Percentiles rank a stretch among this genome's conserved stretches.
Conservation (phyloP, 345 rosid genomes). For the Durio zibethinus region DNA sequence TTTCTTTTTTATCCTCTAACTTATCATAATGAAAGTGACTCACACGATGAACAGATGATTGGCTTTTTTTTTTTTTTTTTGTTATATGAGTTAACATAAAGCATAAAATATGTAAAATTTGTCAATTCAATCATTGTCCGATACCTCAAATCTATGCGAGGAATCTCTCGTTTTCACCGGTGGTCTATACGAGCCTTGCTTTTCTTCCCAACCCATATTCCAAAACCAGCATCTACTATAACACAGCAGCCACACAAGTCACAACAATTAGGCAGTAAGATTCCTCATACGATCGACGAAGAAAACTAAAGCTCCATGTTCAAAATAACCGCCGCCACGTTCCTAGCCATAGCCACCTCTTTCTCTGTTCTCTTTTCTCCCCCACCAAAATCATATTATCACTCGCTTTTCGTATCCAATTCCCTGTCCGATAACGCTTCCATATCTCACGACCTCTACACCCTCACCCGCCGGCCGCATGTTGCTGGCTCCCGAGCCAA, state of each 20-base stretch:
- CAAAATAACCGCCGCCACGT: slow-evolving; percentile 26
- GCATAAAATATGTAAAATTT: neutral
- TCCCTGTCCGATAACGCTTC: slow-evolving; percentile 64
- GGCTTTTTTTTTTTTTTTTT: no score
- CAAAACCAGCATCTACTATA: neutral
- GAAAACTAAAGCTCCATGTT: slow-evolving; percentile 26
- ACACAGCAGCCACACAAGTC: neutral
- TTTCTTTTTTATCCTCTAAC: no score
- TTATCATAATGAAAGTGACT: no score
- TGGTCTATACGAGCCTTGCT: neutral
- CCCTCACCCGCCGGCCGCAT: slow-evolving; percentile 80
- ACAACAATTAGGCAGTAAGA: neutral
- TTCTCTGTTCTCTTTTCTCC: slow-evolving; percentile 35
- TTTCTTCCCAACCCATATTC: neutral
- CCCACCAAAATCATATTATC: slow-evolving; percentile 51
- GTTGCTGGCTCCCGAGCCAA: slow-evolving; percentile 77
- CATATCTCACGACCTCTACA: slow-evolving; percentile 50
- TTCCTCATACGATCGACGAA: neutral
- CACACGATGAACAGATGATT: no score
- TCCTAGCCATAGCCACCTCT: slow-evolving; percentile 39
- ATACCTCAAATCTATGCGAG: neutral
- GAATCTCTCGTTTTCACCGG: neutral
- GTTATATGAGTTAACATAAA: neutral
- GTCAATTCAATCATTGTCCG: slow-evolving; percentile 2
- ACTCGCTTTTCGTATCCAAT: slow-evolving; percentile 49